Conservation (phyloP, 2,329 filamentous ascomycete genomes). For the Aaosphaeria arxii region DNA sequence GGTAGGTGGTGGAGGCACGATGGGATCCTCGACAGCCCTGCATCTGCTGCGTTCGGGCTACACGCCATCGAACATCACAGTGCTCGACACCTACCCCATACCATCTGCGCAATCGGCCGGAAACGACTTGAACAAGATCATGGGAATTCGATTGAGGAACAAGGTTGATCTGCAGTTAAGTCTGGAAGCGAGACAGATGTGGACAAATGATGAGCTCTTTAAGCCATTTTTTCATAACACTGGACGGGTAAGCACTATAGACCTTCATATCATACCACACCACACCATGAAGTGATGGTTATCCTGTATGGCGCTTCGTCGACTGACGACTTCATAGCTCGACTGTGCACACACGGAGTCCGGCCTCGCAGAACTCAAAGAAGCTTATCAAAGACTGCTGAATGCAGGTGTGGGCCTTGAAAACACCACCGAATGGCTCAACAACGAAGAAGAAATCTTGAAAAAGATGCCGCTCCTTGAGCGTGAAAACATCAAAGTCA, state of each 20-base stretch:
- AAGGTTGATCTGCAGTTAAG: constrained; percentile 36
- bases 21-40: constrained; percentile 53
- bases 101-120: constrained; percentile 49
- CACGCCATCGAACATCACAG: constrained; percentile 43
- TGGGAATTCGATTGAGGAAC: constrained; percentile 38
- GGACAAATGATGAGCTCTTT: constrained; percentile 47
- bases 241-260: constrained; percentile 21
- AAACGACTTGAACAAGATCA: constrained; percentile 53
- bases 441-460: constrained; percentile 45
- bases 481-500: constrained; percentile 40
- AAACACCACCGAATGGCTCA: constrained; percentile 42
- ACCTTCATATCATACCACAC: background rate
- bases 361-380: constrained; percentile 33
- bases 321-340: constrained; percentile 14
- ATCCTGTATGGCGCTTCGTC: background rate
- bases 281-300: background rate
- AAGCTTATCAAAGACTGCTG: constrained; percentile 37
- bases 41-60: constrained; percentile 51
- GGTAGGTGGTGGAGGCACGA: constrained; percentile 52
- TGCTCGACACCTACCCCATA: constrained; percentile 47
- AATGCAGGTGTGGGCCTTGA: constrained; percentile 31
- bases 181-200: constrained; percentile 37
- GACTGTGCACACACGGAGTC: constrained; percentile 36
- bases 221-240: constrained; percentile 48
- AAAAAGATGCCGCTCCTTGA: constrained; percentile 40